Conservation (phyloP, 2,329 filamentous ascomycete genomes). For the Didymella pinodella region DNA sequence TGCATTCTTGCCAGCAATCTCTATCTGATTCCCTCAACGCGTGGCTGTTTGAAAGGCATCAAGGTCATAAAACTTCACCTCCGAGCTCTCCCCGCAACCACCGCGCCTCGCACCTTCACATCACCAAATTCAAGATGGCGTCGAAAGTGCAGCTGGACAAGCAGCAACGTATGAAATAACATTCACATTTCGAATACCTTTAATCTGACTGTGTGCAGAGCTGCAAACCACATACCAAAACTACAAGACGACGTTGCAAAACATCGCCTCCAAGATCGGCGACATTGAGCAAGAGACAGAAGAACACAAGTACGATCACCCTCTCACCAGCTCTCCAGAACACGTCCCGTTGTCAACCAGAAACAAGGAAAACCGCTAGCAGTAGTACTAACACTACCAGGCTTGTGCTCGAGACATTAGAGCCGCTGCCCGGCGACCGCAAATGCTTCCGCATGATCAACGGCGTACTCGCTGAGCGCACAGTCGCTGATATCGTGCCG, state of each 20-base stretch:
- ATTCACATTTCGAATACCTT: neutral
- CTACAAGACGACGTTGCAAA: slow-evolving; percentile 81
- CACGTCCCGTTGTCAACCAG: neutral
- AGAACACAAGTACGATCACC: slow-evolving; percentile 85
- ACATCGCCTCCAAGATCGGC: slow-evolving; percentile 94
- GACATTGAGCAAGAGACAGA: slow-evolving; percentile 97
- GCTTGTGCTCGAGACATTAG: slow-evolving; percentile 90
- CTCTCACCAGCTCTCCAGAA: neutral
- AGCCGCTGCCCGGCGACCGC: slow-evolving; percentile 80
- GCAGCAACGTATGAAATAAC: slow-evolving; percentile 70
- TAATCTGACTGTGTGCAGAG: slow-evolving; percentile 60
- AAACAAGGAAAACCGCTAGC: too few relatives aligned
- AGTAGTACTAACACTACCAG: slow-evolving; percentile 58
- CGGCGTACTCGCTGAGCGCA: slow-evolving; percentile 92
- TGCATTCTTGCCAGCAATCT: too few relatives aligned
- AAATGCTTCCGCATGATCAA: slow-evolving; percentile 99
- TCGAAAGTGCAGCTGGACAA: slow-evolving; percentile 68
- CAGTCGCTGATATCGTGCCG: slow-evolving; percentile 89
- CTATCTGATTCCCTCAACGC: too few relatives aligned
- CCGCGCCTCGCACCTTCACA: slow-evolving; percentile 10
- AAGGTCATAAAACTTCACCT: slow-evolving; percentile 18
- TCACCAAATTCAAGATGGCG: slow-evolving; percentile 52
- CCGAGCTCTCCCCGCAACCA: slow-evolving; percentile 34
- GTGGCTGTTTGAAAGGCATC: neutral
- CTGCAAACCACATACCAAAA: slow-evolving; percentile 81